Conservation (phyloP, 2,329 filamentous ascomycete genomes). For the Scytalidium lignicola region DNA sequence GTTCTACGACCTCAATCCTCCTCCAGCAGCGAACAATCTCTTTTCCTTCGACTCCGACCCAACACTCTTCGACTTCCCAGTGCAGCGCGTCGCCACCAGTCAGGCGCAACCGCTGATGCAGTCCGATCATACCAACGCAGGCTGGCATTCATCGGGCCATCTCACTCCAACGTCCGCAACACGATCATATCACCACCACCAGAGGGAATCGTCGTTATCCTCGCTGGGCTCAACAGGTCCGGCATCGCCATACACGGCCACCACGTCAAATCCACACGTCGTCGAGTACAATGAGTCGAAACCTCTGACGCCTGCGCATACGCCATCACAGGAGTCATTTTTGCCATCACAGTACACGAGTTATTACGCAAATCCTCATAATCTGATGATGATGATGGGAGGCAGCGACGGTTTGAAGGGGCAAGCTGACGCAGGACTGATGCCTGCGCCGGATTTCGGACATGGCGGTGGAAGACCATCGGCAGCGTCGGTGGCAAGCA, state of each 20-base stretch:
- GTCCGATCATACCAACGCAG: slow-evolving; percentile 19
- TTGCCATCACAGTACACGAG: slow-evolving; percentile 31
- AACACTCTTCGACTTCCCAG: slow-evolving; percentile 19
- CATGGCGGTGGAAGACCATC: slow-evolving; percentile 30
- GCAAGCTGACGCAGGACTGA: slow-evolving; percentile 20
- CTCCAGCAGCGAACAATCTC: slow-evolving; percentile 4
- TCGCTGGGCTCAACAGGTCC: slow-evolving; percentile 57
- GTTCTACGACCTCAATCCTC: background rate
- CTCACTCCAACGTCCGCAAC: slow-evolving; percentile 26
- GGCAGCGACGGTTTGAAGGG: background rate
- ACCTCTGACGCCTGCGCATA: slow-evolving; percentile 28
- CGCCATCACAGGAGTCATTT: slow-evolving; percentile 25
- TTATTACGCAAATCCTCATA: background rate
- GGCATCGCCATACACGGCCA: slow-evolving; percentile 51
- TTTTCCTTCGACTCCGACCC: slow-evolving; percentile 20
- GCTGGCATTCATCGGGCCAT: slow-evolving; percentile 26
- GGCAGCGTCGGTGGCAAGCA: slow-evolving; percentile 55
- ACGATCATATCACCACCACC: slow-evolving; percentile 33
- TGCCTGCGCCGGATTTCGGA: slow-evolving; percentile 24
- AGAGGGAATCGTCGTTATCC: slow-evolving; percentile 57
- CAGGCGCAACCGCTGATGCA: slow-evolving; percentile 22
- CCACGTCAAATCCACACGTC: slow-evolving; percentile 53
- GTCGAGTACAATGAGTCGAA: slow-evolving; percentile 32
- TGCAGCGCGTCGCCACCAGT: slow-evolving; percentile 13
- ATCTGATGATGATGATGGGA: background rate